Base-by-base conservation (phyloP, 257 asterid genomes). In the Capsicum chinense region DNA sequence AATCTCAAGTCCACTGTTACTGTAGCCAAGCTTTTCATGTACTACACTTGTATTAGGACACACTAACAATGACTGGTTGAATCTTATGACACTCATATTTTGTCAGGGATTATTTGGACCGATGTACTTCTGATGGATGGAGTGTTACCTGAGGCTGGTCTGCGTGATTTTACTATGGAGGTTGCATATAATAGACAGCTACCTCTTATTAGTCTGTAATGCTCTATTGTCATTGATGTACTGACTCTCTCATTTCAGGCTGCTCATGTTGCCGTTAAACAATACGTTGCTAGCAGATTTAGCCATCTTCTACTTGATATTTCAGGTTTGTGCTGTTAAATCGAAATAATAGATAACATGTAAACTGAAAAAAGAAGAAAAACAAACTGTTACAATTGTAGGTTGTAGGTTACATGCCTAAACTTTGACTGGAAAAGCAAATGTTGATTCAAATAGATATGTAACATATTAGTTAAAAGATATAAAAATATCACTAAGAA, bases 81-180 rank as follows among this genome's bases (percentile, higher is more conserved):
- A 76, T 76, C 81, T 76, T 76, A 54, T 54, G 81, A 57, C 81
- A 78, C 64, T 35, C 82, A 16, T 33, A 54, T 3, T 82, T 83
- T 13, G 6, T 62, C 95, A 96, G 99, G 97, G 83, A 88, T 92
- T 68, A 90, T 90, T 86, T 96, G 98, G 98, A 87, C 92, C 59
- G 97, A 92, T 87, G 97, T 96, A 85, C 93, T 90, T 84, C 88
- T 88, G 84, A 93, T 96, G 97, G 95, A 92, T 88, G 98, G 90
- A 87, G 98, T 93, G 87, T 91, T 94, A 83, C 97, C 99, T 82
- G 99, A 93, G 87, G 98, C 98, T 89, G 92, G 90, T 85, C 85
- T 94, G 66, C 85, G 92, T 62, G 91, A 88, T 56, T 91, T 90
- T 87, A 86, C 95, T 84, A 89, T 93, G 87, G 90, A 91, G 99